Conservation (phyloP, 73 alveolate genomes). For the Paramecium octaurelia region DNA sequence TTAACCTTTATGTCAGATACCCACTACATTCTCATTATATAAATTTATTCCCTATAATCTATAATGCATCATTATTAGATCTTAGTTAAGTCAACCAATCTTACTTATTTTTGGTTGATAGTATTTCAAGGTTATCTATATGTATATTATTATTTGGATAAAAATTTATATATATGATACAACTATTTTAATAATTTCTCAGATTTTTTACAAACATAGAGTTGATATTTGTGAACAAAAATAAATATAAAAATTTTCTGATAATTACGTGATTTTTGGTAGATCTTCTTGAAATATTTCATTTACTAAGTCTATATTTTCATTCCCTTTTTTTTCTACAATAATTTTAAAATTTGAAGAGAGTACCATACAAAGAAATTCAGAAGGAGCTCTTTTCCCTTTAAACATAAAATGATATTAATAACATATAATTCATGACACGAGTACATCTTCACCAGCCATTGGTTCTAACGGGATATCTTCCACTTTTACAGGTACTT, state of each 20-base stretch:
- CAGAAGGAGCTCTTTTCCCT: neutral
- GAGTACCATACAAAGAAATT: neutral
- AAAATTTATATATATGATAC: too few relatives aligned
- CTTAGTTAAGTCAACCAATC: neutral
- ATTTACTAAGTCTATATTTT: too few relatives aligned
- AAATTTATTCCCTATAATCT: neutral
- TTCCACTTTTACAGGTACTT: neutral
- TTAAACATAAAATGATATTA: neutral
- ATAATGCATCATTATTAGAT: neutral
- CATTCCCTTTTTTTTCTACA: neutral
- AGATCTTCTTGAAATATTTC: too few relatives aligned
- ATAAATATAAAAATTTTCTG: neutral
- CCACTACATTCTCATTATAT: neutral
- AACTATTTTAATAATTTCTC: neutral
- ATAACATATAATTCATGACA: neutral
- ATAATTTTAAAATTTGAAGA: neutral
- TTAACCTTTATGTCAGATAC: neutral
- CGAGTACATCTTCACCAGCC: neutral
- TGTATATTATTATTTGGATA: neutral
- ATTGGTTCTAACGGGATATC: neutral
- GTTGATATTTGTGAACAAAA: neutral
- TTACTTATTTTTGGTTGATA: neutral
- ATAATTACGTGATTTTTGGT: neutral
- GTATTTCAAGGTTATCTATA: neutral
- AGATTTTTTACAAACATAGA: neutral